Evolutionary conservation across 2,329 filamentous ascomycete genomes (phyloP).

Genomic region (Aspergillus flavus): DNA sequence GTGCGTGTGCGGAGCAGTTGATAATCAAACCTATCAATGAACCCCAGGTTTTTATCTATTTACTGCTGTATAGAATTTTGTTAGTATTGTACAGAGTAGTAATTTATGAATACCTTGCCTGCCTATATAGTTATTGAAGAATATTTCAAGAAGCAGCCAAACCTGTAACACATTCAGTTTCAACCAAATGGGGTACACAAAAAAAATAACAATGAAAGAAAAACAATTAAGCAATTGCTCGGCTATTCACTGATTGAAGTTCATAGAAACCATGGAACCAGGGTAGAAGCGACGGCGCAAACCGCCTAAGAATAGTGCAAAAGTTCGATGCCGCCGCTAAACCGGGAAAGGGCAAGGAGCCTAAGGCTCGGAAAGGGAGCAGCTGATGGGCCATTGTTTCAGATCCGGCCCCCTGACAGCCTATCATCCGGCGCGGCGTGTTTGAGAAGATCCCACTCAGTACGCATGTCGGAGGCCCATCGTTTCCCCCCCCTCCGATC

Average conservation of each 20-base stretch:
- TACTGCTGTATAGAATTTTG: no score
- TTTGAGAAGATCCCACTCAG: conserved; percentile 13
- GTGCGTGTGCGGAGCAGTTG: neutral
- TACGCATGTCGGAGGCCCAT: conserved; percentile 10
- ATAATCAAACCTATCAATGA: neutral
- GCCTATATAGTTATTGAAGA: no score
- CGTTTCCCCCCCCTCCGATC: conserved; percentile 15
- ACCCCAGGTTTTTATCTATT: no score
- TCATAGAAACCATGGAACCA: neutral
- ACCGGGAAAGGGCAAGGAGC: neutral
- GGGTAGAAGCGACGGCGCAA: neutral
- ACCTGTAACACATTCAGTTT: no score
- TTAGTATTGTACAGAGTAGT: no score
- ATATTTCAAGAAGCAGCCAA: no score
- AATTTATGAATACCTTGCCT: no score
- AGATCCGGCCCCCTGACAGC: conserved; percentile 21
- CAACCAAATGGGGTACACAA: no score
- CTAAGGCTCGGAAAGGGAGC: neutral
- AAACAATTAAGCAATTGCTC: neutral
- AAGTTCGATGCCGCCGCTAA: neutral
- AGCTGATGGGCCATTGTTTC: conserved; percentile 24
- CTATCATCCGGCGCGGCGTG: conserved; percentile 19
- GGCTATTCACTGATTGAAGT: neutral
- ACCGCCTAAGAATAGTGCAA: neutral
- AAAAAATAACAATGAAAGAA: no score